A percentile compares a stretch with the other conserved stretches of the same genome.
These are phyloP conservation scores for Xylariaceae sp. DNA, from an alignment of 2,329 filamentous ascomycete species.

Conservation along the genomic window DNA sequence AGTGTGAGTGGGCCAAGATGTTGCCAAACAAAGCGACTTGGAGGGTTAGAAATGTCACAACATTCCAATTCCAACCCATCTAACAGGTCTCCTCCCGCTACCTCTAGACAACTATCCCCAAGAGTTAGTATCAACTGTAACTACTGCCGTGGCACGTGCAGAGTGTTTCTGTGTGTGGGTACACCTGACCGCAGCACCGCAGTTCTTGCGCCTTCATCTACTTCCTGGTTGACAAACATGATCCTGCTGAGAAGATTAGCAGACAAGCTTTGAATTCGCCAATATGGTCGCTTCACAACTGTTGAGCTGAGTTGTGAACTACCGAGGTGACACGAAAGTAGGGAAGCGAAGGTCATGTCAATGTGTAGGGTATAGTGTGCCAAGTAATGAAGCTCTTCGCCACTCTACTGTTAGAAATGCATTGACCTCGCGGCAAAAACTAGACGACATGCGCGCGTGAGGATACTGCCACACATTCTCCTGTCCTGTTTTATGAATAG, in stretches of 20 bases:
- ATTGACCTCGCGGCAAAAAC: background rate
- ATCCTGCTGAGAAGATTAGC: background rate
- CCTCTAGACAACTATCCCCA: background rate
- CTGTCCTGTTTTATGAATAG: too few relatives aligned
- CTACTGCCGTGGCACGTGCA: background rate
- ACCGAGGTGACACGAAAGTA: too few relatives aligned
- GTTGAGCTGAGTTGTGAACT: too few relatives aligned
- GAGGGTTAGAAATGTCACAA: background rate
- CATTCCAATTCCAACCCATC: too few relatives aligned
- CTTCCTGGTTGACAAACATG: background rate
- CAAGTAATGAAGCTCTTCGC: too few relatives aligned
- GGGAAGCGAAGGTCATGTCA: too few relatives aligned
- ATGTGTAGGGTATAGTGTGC: too few relatives aligned
- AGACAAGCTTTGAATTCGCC: too few relatives aligned
- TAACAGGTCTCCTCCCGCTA: too few relatives aligned
- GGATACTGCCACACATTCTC: background rate
- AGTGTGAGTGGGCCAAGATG: background rate
- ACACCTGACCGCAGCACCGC: background rate
- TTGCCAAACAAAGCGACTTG: background rate
- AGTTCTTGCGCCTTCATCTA: background rate
- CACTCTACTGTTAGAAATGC: too few relatives aligned
- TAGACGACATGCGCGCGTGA: background rate
- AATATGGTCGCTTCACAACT: too few relatives aligned
- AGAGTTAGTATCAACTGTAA: background rate
- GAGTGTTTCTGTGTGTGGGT: background rate